Conservation (phyloP, 495 filamentous ascomycete genomes). For the Penicillium taxi region DNA sequence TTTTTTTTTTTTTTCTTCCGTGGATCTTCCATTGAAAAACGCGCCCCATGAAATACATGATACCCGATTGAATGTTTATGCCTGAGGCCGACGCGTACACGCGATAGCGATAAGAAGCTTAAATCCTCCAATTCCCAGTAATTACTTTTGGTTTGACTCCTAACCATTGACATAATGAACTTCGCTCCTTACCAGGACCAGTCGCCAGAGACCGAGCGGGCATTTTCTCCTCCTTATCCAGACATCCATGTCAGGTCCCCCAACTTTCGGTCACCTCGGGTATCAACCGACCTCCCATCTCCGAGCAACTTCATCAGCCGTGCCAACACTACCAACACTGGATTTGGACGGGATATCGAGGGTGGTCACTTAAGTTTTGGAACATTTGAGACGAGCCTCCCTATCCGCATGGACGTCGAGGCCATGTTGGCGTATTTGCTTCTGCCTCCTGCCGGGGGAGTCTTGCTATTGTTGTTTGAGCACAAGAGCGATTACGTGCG, state of each 20-base stretch:
- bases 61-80: constrained; percentile 17
- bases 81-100: constrained; percentile 17
- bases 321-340: constrained; percentile 29
- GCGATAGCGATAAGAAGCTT: constrained; percentile 22
- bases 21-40: constrained; percentile 1
- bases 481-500: constrained; percentile 94
- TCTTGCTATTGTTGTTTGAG: constrained; percentile 78
- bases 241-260: constrained; percentile 46
- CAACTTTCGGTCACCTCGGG: constrained; percentile 30
- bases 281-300: constrained; percentile 34
- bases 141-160: constrained; percentile 1
- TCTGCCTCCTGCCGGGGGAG: constrained; percentile 78
- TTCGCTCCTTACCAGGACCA: constrained; percentile 94
- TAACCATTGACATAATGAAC: constrained; percentile 51
- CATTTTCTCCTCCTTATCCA: constrained; percentile 55
- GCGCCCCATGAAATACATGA: constrained; percentile 19
- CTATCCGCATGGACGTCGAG: constrained; percentile 77
- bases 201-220: constrained; percentile 66
- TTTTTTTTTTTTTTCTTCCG: constrained; percentile 1
- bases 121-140: not conserved
- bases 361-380: constrained; percentile 59
- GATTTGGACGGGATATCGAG: constrained; percentile 33
- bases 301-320: constrained; percentile 33
- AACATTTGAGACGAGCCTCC: constrained; percentile 71
- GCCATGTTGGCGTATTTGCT: constrained; percentile 85